Evolutionary conservation across 2,329 filamentous ascomycete species (phyloP).

Genomic region (Camillea tinctor): DNA sequence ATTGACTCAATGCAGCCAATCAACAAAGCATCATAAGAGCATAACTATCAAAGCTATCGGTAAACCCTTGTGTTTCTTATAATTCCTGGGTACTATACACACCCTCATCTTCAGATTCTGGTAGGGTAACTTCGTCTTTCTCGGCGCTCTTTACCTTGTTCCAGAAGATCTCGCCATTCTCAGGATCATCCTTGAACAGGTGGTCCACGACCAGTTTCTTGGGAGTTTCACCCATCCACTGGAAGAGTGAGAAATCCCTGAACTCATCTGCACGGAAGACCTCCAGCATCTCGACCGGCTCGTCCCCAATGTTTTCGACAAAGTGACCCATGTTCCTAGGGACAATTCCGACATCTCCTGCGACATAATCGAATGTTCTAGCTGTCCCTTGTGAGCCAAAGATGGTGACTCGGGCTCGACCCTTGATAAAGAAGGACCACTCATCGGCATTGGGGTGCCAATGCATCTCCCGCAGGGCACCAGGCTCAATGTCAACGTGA

Average conservation of each 20-base stretch:
- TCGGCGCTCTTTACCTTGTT: conserved; percentile 59
- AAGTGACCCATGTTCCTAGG: conserved; percentile 78
- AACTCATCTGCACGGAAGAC: conserved; percentile 72
- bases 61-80: conserved; percentile 4
- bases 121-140: conserved; percentile 53
- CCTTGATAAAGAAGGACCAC: conserved; percentile 76
- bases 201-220: conserved; percentile 65
- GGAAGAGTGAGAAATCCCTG: conserved; percentile 69
- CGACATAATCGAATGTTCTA: conserved; percentile 71
- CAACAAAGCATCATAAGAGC: too few species aligned
- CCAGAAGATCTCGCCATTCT: conserved; percentile 62
- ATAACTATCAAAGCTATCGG: too few species aligned
- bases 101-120: conserved; percentile 15
- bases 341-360: conserved; percentile 76
- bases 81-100: conserved; percentile 16
- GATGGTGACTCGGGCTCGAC: conserved; percentile 70
- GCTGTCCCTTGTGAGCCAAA: conserved; percentile 69
- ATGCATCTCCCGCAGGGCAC: conserved; percentile 75
- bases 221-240: conserved; percentile 74
- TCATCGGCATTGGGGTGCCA: conserved; percentile 80
- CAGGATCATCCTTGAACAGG: conserved; percentile 60
- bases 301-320: conserved; percentile 77
- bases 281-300: conserved; percentile 73
- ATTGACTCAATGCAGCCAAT: too few species aligned
- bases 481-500: conserved; percentile 68